Percentiles rank a stretch among this genome's conserved stretches.
Conservation (phyloP, 73 alveolate species). For the Effrenium voratum region DNA sequence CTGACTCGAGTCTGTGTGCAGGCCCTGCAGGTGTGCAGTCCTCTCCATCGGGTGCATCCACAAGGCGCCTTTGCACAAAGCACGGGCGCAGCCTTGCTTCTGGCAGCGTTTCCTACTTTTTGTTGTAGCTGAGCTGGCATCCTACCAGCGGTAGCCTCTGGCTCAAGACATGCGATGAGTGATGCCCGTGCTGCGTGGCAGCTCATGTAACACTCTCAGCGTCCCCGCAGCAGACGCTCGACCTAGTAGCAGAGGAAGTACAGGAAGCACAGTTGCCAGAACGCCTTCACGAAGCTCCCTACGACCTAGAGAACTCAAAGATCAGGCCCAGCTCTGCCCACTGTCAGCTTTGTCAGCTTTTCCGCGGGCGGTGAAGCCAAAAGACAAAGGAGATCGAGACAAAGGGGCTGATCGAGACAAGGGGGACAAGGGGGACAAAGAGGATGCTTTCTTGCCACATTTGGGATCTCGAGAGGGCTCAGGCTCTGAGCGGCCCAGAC, state of each 20-base stretch:
- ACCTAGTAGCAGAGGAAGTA: constrained; percentile 13
- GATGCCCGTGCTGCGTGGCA: constrained; percentile 38
- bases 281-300: constrained; percentile 38
- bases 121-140: too few relatives aligned
- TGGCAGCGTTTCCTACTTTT: too few relatives aligned
- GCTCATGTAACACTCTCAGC: constrained; percentile 18
- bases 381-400: not conserved
- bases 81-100: too few relatives aligned
- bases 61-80: too few relatives aligned
- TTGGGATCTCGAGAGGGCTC: not conserved
- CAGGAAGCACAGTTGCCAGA: not conserved
- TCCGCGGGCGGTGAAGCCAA: not conserved
- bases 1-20: too few relatives aligned
- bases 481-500: not conserved
- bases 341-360: not conserved
- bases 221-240: constrained; percentile 12
- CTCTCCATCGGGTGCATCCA: too few relatives aligned
- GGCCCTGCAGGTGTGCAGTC: too few relatives aligned
- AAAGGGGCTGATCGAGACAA: not conserved
- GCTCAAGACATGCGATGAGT: too few relatives aligned
- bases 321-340: too few relatives aligned
- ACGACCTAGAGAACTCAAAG: not conserved
- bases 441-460: not conserved
- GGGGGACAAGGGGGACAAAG: not conserved
- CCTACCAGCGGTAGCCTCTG: too few relatives aligned